Conservation (phyloP, 805 yeast species). For the Teunomyces kruisii region DNA sequence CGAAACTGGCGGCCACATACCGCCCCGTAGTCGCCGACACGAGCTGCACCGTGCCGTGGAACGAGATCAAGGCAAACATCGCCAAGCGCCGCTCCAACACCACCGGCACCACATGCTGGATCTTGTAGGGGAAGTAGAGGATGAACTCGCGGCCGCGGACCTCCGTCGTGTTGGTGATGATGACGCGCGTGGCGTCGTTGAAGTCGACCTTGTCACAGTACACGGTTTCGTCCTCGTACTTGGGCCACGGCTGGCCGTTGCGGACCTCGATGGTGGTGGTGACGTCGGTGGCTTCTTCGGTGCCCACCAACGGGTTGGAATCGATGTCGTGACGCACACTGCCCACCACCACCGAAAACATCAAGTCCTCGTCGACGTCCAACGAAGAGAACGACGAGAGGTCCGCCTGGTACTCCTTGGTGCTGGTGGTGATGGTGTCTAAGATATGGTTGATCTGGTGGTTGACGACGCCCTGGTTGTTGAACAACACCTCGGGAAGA, state of each 20-base stretch:
- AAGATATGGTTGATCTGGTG: conserved; percentile 30
- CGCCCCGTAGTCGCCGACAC: conserved; percentile 46
- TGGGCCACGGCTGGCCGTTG: conserved; percentile 43
- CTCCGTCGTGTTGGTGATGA: conserved; percentile 40
- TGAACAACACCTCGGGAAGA: conserved; percentile 36
- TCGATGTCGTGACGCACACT: conserved; percentile 25
- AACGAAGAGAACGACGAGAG: conserved; percentile 24
- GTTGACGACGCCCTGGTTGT: conserved; percentile 28
- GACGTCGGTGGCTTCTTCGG: neutral
- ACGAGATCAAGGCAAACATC: conserved; percentile 57
- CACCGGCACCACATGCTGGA: conserved; percentile 47
- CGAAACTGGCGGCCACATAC: conserved; percentile 47
- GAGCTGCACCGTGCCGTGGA: conserved; percentile 54
- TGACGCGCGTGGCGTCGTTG: conserved; percentile 45
- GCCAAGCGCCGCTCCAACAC: conserved; percentile 29
- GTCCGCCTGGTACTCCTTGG: conserved; percentile 24
- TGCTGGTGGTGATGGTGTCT: conserved; percentile 21
- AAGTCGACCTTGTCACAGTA: conserved; percentile 43
- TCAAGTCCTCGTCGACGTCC: conserved; percentile 37
- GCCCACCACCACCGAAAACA: conserved; percentile 37
- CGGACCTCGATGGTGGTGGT: conserved; percentile 39
- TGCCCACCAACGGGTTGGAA: conserved; percentile 5
- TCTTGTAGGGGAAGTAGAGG: conserved; percentile 46
- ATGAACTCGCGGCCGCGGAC: conserved; percentile 31
- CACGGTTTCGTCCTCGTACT: conserved; percentile 36